These are phyloP conservation scores for Plasmodium sp. DNA, from an alignment of 169 alveolate genomes.

Conservation along the genomic window DNA sequence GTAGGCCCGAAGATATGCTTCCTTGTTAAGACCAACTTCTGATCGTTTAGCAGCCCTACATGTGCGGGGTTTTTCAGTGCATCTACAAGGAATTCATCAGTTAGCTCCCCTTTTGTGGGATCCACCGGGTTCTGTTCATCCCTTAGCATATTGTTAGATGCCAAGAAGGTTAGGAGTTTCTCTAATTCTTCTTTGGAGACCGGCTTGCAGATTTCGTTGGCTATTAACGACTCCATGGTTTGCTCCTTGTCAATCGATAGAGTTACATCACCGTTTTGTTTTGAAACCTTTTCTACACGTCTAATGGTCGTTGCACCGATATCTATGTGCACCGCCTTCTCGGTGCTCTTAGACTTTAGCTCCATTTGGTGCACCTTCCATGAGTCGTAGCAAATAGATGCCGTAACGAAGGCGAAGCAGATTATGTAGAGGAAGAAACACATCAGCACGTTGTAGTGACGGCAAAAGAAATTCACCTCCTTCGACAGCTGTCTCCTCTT, in stretches of 20 bases:
- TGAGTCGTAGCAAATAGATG: conserved; percentile 38
- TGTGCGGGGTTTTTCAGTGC: conserved; percentile 45
- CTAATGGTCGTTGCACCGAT: conserved; percentile 59
- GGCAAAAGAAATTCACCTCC: conserved; percentile 15
- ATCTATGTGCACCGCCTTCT: conserved; percentile 12
- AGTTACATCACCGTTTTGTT: conserved; percentile 33
- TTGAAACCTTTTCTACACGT: conserved; percentile 24
- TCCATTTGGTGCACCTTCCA: conserved; percentile 64
- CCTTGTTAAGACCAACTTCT: conserved; percentile 20
- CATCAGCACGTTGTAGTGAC: conserved; percentile 28
- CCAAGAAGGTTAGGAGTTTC: background rate
- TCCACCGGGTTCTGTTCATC: background rate
- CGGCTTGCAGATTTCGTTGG: background rate
- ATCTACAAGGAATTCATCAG: background rate
- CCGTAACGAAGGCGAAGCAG: conserved; percentile 19
- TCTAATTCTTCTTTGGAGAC: background rate
- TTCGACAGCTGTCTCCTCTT: conserved; percentile 27
- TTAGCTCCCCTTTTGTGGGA: background rate
- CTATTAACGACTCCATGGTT: conserved; percentile 7
- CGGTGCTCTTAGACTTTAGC: conserved; percentile 1
- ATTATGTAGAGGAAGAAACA: conserved; percentile 46
- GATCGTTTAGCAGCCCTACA: conserved; percentile 64
- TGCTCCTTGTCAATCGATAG: conserved; percentile 47
- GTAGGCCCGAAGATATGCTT: conserved; percentile 65
- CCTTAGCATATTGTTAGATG: background rate